phyloP scores from a whole-genome alignment of 2,329 filamentous ascomycete genomes.

The Phialophora tarda region DNA sequence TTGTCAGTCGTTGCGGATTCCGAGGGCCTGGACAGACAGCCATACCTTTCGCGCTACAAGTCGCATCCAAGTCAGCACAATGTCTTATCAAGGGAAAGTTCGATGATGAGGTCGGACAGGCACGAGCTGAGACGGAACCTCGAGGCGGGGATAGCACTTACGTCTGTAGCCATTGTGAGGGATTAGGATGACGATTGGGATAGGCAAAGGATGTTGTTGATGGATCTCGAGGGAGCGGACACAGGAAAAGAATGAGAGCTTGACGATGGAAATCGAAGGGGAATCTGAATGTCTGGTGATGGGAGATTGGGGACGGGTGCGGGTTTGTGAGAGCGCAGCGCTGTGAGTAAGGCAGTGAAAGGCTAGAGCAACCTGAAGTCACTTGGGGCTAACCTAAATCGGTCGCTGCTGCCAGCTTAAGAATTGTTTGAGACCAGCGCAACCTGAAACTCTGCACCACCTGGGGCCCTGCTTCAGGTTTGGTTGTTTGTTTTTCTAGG shows the following conservation, averaged over 20 bases:
- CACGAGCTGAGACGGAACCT: conserved; percentile 31
- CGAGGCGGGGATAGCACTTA: conserved; percentile 50
- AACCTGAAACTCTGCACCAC: conserved; percentile 12
- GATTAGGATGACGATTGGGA: conserved; percentile 20
- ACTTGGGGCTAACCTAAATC: conserved; percentile 7
- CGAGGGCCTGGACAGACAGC: conserved; percentile 31
- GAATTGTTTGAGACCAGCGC: conserved; percentile 4
- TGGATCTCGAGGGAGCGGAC: conserved; percentile 56
- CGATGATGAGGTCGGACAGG: conserved; percentile 45
- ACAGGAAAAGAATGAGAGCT: conserved; percentile 27
- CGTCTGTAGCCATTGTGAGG: conserved; percentile 67
- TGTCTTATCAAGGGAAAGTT: conserved; percentile 48
- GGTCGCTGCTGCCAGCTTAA: conserved; percentile 2
- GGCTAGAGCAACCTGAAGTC: conserved; percentile 13
- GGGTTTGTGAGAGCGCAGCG: conserved; percentile 12
- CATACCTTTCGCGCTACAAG: conserved; percentile 72
- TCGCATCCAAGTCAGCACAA: conserved; percentile 45
- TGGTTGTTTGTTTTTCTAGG: not conserved
- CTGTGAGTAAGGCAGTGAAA: conserved; percentile 17
- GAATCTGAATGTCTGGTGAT: conserved; percentile 34
- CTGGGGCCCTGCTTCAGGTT: conserved; percentile 6
- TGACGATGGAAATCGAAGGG: conserved; percentile 37
- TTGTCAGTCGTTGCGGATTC: conserved; percentile 46
- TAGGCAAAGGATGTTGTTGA: conserved; percentile 43
- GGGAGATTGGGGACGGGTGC: conserved; percentile 27